Conservation (phyloP, 306 rosid genomes). For the Sphenostylis stenocarpa region DNA sequence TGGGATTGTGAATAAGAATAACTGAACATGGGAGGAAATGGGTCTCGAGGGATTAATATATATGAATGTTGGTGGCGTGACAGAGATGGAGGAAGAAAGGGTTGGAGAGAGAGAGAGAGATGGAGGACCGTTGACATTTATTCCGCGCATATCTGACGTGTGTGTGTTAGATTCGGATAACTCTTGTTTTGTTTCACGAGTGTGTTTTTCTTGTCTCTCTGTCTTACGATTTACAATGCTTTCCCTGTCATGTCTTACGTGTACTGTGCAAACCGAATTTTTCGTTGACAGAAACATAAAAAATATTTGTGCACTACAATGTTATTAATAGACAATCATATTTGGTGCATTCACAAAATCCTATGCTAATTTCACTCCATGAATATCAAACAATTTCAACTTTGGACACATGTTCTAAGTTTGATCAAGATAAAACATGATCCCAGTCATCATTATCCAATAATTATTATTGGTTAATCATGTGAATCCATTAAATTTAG, state of each 20-base stretch:
- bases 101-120: neutral
- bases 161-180: constrained; percentile 29
- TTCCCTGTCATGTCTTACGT: constrained; percentile 13
- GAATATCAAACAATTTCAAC: too few species aligned
- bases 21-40: neutral
- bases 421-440: too few species aligned
- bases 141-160: constrained; percentile 56
- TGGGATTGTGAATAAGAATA: constrained; percentile 15
- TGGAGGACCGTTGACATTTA: constrained; percentile 52
- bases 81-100: neutral
- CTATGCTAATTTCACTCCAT: too few species aligned
- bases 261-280: neutral
- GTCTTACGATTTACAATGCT: neutral
- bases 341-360: too few species aligned
- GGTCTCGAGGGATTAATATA: neutral
- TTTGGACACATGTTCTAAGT: too few species aligned
- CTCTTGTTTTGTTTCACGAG: neutral
- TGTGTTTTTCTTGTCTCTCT: neutral
- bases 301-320: too few species aligned
- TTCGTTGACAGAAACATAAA: neutral
- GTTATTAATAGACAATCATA: too few species aligned
- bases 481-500: neutral
- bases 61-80: neutral
- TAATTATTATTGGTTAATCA: too few species aligned
- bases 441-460: neutral